Base-by-base conservation (phyloP, 371 early-diverging fungal genomes). In the Mycotypha africana region DNA sequence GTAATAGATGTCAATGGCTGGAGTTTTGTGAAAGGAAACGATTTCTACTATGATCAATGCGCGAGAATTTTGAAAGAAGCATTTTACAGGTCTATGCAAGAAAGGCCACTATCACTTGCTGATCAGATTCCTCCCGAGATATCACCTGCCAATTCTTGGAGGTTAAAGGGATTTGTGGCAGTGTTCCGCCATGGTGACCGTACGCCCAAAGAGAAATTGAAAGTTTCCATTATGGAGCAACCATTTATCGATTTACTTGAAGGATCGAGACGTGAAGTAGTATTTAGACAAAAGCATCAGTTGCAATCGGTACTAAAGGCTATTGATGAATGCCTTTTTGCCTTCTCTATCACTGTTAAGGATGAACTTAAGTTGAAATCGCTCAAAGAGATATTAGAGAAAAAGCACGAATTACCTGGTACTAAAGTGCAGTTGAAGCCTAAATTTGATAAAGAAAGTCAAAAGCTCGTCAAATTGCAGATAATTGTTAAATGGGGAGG, bases 1-100 rank as follows among this genome's bases (percentile, higher is more conserved):
- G 95, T 98, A 8, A 96, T 99, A 58, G 99, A 99, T 65, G 97
- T 99, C 43, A 99, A 99, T 56, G 99, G 99, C 8, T 99, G 99
- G 99, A 93, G 93, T 21, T 99, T 99, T 74, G 99, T 99, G 40
- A 99, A 99, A 66, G 95, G 95, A 45, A 94, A 89, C 57, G 85
- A 88, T 38, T 76, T 82, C 15, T 99, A 99, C 62, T 97, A 95
- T 62, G 92, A 92, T 57, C 78, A 81, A 31, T 92, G 93, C 34
- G 88, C 96, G 2, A 53, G 51, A 9, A 79, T 89, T 17, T 63
- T 98, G 19, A 82, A 83, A 30, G 77, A 82, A 47, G 50, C 62
- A 5, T 70, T 69, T 42, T 56, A 58, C 41, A 54, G 68, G 12
- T 68, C 73, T 10, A 63, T 72, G 2, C 69, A 70, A 49, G 56